Evolutionary conservation across 257 asterid genomes (phyloP).

Genomic region (Nicotiana knightiana): DNA sequence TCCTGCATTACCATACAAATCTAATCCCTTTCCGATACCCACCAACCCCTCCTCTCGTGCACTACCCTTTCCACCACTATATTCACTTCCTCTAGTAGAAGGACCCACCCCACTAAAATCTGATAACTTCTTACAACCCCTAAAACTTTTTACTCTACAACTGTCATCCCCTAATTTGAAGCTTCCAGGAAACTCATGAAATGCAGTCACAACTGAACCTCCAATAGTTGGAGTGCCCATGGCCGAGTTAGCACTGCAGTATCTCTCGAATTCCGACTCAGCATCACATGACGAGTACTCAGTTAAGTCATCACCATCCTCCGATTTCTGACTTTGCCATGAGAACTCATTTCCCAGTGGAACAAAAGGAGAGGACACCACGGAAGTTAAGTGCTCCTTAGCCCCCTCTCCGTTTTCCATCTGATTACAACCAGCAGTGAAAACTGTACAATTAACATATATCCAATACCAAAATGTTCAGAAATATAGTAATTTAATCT

Average conservation of each 20-base stretch:
- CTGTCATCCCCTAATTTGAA: conserved; percentile 60
- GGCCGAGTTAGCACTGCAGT: conserved; percentile 83
- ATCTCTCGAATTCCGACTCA: conserved; percentile 74
- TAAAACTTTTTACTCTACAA: conserved; percentile 23
- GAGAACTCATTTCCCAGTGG: conserved; percentile 25
- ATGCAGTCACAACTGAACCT: conserved; percentile 27
- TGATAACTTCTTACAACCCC: conserved; percentile 33
- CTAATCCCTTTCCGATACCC: neutral
- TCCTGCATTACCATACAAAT: conserved; percentile 19
- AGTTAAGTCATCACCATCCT: conserved; percentile 45
- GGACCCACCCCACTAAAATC: conserved; percentile 20
- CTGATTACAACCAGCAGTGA: conserved; percentile 23
- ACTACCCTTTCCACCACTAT: conserved; percentile 21
- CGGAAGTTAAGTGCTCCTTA: conserved; percentile 39
- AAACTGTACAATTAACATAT: neutral
- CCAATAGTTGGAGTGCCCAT: conserved; percentile 82
- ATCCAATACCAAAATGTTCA: neutral
- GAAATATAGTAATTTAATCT: neutral
- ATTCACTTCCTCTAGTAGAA: conserved; percentile 20
- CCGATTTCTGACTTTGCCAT: conserved; percentile 45
- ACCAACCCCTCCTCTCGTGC: neutral
- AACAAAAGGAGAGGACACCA: conserved; percentile 29
- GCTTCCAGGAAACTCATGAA: conserved; percentile 43
- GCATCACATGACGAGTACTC: neutral
- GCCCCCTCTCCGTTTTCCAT: conserved; percentile 53